Evolutionary conservation across 2,329 filamentous ascomycete species (phyloP).

Genomic region (Trichoderma brevicompactum): DNA sequence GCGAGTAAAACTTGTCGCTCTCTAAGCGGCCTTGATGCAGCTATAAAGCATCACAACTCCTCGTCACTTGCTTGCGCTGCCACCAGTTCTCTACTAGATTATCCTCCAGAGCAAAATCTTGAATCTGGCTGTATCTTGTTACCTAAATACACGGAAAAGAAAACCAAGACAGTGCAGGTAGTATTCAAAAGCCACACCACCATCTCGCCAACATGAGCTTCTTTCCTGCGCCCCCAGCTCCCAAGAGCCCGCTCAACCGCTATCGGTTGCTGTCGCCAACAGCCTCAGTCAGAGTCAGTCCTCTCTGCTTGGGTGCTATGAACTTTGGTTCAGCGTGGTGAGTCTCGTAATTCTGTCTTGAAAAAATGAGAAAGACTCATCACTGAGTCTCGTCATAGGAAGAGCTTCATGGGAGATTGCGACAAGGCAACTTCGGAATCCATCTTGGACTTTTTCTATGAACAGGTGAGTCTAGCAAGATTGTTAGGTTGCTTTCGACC

Average conservation of each 20-base stretch:
- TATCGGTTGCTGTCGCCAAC: constrained; percentile 70
- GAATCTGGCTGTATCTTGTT: neutral
- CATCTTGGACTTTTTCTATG: constrained; percentile 69
- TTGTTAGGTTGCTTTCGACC: neutral
- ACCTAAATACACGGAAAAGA: neutral
- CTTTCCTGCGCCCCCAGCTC: constrained; percentile 42
- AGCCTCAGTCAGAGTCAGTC: constrained; percentile 69
- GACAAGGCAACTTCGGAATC: constrained; percentile 64
- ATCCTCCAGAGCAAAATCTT: neutral
- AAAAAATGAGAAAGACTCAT: neutral
- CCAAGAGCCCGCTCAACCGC: constrained; percentile 64
- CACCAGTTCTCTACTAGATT: neutral
- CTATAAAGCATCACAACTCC: constrained; percentile 17
- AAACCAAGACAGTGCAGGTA: neutral
- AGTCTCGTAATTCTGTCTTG: constrained; percentile 15
- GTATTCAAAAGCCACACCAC: neutral
- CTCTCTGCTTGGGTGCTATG: constrained; percentile 68
- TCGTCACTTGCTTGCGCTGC: neutral
- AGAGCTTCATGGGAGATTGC: constrained; percentile 65
- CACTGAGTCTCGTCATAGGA: constrained; percentile 43
- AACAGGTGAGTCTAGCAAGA: constrained; percentile 47
- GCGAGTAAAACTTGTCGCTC: neutral
- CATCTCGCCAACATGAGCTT: neutral
- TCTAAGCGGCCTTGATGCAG: neutral
- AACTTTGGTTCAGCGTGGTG: constrained; percentile 64